Conservation (phyloP, 176 grass and related monocot species). For the Metroxylon sagu region DNA sequence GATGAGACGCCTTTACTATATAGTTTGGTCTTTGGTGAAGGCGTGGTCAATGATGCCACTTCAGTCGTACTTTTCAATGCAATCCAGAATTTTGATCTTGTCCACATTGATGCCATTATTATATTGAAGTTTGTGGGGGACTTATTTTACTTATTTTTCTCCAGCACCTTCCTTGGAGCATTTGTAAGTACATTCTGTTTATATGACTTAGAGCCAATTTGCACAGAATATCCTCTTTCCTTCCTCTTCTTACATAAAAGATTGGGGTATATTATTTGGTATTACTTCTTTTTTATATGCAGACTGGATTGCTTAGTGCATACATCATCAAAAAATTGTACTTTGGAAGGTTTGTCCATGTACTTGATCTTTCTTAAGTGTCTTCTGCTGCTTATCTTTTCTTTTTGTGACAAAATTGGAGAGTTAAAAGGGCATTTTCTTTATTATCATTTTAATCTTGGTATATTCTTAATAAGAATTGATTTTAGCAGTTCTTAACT, state of each 20-base stretch:
- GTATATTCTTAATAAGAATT: background rate
- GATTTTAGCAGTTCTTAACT: background rate
- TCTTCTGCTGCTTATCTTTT: no score
- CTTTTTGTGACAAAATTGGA: no score
- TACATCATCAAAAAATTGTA: conserved; percentile 95
- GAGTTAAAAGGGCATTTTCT: background rate
- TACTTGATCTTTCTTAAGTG: background rate
- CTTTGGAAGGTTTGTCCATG: conserved; percentile 69
- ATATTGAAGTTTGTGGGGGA: conserved; percentile 63
- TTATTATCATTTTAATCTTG: background rate
- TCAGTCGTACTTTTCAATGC: conserved; percentile 98
- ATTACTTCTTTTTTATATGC: conserved; percentile 18
- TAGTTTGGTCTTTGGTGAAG: conserved; percentile 92
- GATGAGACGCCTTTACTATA: conserved; percentile 95
- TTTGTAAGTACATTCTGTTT: conserved; percentile 47
- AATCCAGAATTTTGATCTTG: conserved; percentile 79
- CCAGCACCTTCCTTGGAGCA: conserved; percentile 88
- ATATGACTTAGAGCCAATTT: background rate
- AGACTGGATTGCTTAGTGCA: conserved; percentile 88
- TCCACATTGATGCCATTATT: conserved; percentile 35
- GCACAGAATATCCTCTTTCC: background rate
- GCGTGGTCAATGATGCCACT: conserved; percentile 94
- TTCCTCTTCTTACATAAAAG: background rate
- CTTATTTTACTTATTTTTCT: conserved; percentile 70
- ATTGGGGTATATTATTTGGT: no score